Evolutionary conservation across 352 stramenopile species (phyloP), one percentile per base, ranked within the genome.

Genomic region (Phytophthora parvispora): DNA sequence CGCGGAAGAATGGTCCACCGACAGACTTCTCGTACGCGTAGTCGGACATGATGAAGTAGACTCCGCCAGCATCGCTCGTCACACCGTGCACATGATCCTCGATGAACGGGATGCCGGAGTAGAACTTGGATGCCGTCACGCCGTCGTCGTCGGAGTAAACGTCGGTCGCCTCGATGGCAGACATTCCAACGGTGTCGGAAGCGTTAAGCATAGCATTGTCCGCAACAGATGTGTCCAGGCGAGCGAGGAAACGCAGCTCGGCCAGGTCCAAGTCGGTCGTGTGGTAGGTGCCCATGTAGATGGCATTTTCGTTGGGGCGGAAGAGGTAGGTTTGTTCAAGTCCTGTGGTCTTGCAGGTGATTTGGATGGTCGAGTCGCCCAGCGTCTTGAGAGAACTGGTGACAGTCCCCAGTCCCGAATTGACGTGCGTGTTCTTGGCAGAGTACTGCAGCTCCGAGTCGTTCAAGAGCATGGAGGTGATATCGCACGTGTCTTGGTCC

Each of bases 201-300:
- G 70, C 76, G 1, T 71, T 55, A 10, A 25, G 29, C 50, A 83
- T 64, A 2, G 67, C 79, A 3, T 64, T 77, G 6, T 74, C 50
- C 6, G 84, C 53, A 15, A 73, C 77, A 6, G 36, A 55, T 10
- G 54, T 55, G 24, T 75, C 69, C 4, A 87, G 45, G 24, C 79
- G 79, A 10, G 74, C 76, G 10, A 87, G 63, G 60, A 87, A 87
- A 34, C 79, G 79, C 16, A 87, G 55, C 45, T 87, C 79, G 0
- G 70, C 60, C 0, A 87, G 66, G 16, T 67, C 55, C 15, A 76
- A 45, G 25, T 77, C 70, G 4, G 40, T 56, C 29, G 65, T 72
- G 60, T 84, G 78, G 79, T 87, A 83, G 13, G 79, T 87, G 29
- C 74, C 76, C 76, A 87, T 84, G 70, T 87, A 87, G 42, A 87